Evolutionary conservation across 352 stramenopile species (phyloP).

Genomic region (Phytopythium mirpurense): DNA sequence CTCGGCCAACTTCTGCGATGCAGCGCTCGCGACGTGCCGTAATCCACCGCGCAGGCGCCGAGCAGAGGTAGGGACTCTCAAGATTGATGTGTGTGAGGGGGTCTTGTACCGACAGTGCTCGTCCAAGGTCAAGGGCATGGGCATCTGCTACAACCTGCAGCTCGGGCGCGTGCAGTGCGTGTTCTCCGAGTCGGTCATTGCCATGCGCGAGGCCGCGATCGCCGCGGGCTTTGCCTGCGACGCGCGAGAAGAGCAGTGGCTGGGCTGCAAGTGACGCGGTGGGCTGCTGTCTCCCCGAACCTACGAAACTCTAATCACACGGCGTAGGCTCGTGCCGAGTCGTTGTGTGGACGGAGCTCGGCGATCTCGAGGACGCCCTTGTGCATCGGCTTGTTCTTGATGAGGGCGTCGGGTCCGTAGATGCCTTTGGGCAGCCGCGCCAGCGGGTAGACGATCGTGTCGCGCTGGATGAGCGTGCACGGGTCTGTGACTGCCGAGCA

Average conservation of each 20-base stretch:
- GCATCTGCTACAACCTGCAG: constrained; percentile 25
- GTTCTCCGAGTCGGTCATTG: constrained; percentile 11
- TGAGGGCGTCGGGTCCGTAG: constrained; percentile 58
- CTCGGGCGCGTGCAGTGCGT: constrained; percentile 18
- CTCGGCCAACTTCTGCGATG: neutral
- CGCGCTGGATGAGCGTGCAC: constrained; percentile 50
- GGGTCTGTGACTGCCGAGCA: constrained; percentile 71
- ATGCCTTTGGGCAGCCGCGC: constrained; percentile 56
- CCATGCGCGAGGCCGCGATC: constrained; percentile 23
- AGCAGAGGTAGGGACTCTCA: no score
- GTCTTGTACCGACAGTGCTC: constrained; percentile 20
- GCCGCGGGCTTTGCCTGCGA: constrained; percentile 13
- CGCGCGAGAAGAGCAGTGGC: constrained; percentile 18
- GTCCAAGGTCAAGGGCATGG: constrained; percentile 7
- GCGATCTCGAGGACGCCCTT: constrained; percentile 56
- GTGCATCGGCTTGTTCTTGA: constrained; percentile 83
- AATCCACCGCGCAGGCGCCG: neutral
- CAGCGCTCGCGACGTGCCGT: neutral
- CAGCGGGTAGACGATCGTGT: constrained; percentile 67
- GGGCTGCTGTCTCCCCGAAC: no score
- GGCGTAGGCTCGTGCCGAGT: neutral
- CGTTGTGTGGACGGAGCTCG: constrained; percentile 13
- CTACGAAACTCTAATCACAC: neutral
- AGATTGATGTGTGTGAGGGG: constrained; percentile 12
- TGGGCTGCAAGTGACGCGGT: constrained; percentile 12